Conservation (phyloP, 306 rosid species). For the Pueraria montana region DNA sequence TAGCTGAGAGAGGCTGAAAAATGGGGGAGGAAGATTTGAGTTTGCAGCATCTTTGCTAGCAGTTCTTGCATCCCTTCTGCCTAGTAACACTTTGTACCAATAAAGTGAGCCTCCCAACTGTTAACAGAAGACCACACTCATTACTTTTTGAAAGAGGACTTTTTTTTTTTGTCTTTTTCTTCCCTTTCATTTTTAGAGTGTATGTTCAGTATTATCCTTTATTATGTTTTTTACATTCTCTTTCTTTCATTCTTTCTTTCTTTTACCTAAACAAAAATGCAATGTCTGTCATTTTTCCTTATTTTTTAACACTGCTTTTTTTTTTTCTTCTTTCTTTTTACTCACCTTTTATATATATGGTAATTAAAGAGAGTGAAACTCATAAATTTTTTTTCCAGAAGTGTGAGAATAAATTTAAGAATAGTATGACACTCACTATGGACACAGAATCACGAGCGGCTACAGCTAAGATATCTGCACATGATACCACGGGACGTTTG, state of each 20-base stretch:
- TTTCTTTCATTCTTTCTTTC: too few relatives aligned
- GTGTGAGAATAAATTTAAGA: background rate
- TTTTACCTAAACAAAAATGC: too few relatives aligned
- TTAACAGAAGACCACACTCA: background rate
- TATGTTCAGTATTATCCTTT: too few relatives aligned
- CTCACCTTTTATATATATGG: background rate
- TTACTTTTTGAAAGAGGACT: background rate
- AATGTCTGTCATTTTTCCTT: too few relatives aligned
- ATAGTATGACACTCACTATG: conserved; percentile 39
- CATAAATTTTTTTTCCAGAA: background rate
- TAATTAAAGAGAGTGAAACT: background rate
- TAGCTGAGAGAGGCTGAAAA: conserved; percentile 17
- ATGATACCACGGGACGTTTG: conserved; percentile 42
- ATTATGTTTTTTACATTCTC: too few relatives aligned
- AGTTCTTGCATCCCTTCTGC: conserved; percentile 59
- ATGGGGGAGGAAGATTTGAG: conserved; percentile 20
- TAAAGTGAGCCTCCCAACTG: conserved; percentile 56
- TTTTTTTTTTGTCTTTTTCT: background rate
- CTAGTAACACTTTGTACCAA: conserved; percentile 51
- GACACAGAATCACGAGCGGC: conserved; percentile 63
- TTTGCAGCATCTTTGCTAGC: conserved; percentile 53
- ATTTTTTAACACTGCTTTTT: too few relatives aligned
- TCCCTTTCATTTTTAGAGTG: too few relatives aligned
- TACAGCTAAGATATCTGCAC: conserved; percentile 62
- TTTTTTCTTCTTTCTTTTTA: background rate